phyloP scores from a whole-genome alignment of 305 asterid genomes.

The Fraxinus xanthoxyloides region DNA sequence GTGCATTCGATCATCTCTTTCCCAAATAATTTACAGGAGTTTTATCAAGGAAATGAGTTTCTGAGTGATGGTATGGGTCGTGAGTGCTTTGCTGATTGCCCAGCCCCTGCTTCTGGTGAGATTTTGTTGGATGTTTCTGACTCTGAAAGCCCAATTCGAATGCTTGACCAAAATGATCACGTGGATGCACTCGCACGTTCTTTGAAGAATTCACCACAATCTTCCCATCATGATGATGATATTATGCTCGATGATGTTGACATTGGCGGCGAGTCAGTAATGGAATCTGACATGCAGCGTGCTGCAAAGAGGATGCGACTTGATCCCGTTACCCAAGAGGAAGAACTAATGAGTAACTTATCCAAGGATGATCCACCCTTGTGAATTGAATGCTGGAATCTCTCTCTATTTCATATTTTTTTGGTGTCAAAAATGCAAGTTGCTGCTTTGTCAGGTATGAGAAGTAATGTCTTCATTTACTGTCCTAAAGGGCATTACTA shows the following conservation, averaged over 20 bases:
- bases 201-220: neutral
- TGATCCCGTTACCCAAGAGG: conserved; percentile 29
- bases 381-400: conserved; percentile 1
- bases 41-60: conserved; percentile 21
- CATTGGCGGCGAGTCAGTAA: conserved; percentile 11
- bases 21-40: conserved; percentile 23
- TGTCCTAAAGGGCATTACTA: neutral
- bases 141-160: conserved; percentile 4
- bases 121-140: conserved; percentile 16
- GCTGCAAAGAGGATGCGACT: conserved; percentile 53
- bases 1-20: conserved; percentile 16
- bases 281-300: conserved; percentile 36
- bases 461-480: neutral
- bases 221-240: neutral
- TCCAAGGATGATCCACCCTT: conserved; percentile 27
- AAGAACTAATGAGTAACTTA: conserved; percentile 22
- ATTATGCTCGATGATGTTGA: neutral
- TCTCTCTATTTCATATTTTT: neutral
- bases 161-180: neutral
- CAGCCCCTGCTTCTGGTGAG: conserved; percentile 19
- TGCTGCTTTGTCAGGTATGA: neutral
- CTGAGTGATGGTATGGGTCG: conserved; percentile 7
- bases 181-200: neutral
- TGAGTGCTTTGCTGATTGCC: neutral
- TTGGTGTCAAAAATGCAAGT: conserved; percentile 1